These are phyloP conservation scores for Phaseolus coccineus DNA, from an alignment of 331 rosid genomes.

Conservation along the genomic window DNA sequence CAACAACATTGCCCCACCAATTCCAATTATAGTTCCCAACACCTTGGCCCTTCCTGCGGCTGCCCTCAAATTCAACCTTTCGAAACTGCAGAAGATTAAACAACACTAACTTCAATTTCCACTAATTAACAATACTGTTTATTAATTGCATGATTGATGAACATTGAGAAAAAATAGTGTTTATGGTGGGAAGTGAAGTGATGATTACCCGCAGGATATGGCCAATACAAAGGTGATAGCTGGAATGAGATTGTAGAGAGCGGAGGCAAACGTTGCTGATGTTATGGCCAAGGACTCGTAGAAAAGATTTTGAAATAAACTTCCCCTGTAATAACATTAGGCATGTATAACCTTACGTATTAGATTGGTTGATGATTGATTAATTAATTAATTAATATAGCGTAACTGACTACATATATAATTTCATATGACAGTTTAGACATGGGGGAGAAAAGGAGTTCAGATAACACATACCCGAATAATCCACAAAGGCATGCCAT, in stretches of 20 bases:
- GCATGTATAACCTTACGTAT: background rate
- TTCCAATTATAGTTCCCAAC: conserved; percentile 69
- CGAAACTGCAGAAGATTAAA: conserved; percentile 52
- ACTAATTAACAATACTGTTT: background rate
- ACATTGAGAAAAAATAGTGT: background rate
- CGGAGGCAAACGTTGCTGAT: conserved; percentile 65
- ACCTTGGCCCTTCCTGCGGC: conserved; percentile 71
- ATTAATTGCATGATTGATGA: background rate
- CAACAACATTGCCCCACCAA: conserved; percentile 83
- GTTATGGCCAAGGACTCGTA: conserved; percentile 59
- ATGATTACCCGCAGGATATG: conserved; percentile 54
- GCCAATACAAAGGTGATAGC: conserved; percentile 68
- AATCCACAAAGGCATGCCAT: conserved; percentile 69
- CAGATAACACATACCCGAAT: conserved; percentile 45
- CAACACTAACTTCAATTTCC: conserved; percentile 5
- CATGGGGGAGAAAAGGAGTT: no score
- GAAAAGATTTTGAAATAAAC: conserved; percentile 65
- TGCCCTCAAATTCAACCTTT: conserved; percentile 53
- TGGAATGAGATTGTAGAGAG: conserved; percentile 66
- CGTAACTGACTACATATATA: background rate
- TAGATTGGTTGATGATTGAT: background rate
- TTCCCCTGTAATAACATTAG: conserved; percentile 55
- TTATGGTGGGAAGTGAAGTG: background rate
- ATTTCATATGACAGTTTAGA: background rate
- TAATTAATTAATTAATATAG: background rate